Conservation (phyloP, 1,284 basidiomycete species). For the Moniliophthora roreri region DNA sequence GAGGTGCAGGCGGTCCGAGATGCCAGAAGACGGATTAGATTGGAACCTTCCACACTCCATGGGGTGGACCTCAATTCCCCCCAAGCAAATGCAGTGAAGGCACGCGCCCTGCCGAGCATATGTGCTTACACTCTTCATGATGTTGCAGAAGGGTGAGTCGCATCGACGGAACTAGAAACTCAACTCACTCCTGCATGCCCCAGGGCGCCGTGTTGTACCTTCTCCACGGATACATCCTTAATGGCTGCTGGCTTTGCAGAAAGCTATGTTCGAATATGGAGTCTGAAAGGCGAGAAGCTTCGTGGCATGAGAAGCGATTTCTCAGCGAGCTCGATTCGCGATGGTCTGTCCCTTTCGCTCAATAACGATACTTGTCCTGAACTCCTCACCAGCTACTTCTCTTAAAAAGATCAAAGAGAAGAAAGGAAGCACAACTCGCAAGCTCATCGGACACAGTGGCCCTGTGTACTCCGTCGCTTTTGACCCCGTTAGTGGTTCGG, state of each 20-base stretch:
- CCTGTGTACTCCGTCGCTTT: constrained; percentile 95
- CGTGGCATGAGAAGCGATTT: constrained; percentile 79
- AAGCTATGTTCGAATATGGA: constrained; percentile 96
- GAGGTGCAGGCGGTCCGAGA: constrained; percentile 92
- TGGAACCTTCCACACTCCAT: constrained; percentile 71
- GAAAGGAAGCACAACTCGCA: constrained; percentile 81
- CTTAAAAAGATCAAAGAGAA: constrained; percentile 73
- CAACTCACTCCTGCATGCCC: constrained; percentile 1
- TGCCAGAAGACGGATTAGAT: constrained; percentile 83
- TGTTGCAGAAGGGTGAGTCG: constrained; percentile 80
- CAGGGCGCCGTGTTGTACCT: constrained; percentile 85
- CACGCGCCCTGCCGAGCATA: constrained; percentile 81
- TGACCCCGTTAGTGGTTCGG: constrained; percentile 88
- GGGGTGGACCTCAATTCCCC: constrained; percentile 56
- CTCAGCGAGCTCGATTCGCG: constrained; percentile 62
- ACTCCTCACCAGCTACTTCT: constrained; percentile 46
- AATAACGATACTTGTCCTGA: constrained; percentile 4
- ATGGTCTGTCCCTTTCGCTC: constrained; percentile 47
- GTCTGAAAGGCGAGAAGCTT: constrained; percentile 89
- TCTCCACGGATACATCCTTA: constrained; percentile 91
- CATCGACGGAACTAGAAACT: constrained; percentile 12
- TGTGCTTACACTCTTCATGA: constrained; percentile 94
- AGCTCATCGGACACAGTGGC: constrained; percentile 95
- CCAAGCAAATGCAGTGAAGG: constrained; percentile 53
- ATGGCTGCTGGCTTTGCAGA: constrained; percentile 97